Conservation (phyloP, 169 alveolate species). For the Ichthyophthirius multifiliis region DNA sequence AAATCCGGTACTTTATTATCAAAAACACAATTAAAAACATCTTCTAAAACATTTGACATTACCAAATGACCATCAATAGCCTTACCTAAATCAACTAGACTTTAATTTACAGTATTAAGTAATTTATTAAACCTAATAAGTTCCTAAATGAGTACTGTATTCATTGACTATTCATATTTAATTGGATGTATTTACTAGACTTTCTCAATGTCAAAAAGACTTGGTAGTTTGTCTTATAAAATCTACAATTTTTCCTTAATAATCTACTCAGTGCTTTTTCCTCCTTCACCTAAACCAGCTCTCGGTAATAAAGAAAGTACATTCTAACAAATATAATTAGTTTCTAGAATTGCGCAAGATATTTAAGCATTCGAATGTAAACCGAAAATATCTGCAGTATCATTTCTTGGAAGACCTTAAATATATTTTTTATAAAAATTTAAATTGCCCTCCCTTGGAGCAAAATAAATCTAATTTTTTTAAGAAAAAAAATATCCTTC, state of each 20-base stretch:
- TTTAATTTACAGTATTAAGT: constrained; percentile 60
- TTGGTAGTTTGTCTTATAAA: constrained; percentile 70
- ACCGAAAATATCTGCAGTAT: constrained; percentile 83
- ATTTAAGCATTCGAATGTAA: constrained; percentile 85
- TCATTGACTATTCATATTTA: constrained; percentile 73
- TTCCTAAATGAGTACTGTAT: constrained; percentile 82
- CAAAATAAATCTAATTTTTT: constrained; percentile 55
- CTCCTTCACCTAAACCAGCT: constrained; percentile 68
- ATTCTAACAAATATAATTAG: constrained; percentile 64
- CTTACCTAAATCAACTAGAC: constrained; percentile 69
- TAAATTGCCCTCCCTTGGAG: constrained; percentile 78
- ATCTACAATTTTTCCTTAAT: constrained; percentile 70
- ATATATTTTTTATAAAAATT: constrained; percentile 79
- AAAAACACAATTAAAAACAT: constrained; percentile 70
- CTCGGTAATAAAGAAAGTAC: constrained; percentile 80
- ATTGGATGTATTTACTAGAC: constrained; percentile 82
- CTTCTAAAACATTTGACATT: constrained; percentile 88
- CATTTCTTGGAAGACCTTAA: constrained; percentile 73
- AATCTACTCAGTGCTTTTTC: constrained; percentile 73
- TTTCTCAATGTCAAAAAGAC: constrained; percentile 69
- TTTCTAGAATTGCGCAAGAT: constrained; percentile 80
- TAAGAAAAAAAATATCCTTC: constrained; percentile 49
- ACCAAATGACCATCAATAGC: constrained; percentile 88
- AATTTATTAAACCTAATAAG: constrained; percentile 85
- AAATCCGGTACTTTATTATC: constrained; percentile 75